phyloP scores from a whole-genome alignment of 2,329 filamentous ascomycete genomes.

The Sphaerulina vaccinii region DNA sequence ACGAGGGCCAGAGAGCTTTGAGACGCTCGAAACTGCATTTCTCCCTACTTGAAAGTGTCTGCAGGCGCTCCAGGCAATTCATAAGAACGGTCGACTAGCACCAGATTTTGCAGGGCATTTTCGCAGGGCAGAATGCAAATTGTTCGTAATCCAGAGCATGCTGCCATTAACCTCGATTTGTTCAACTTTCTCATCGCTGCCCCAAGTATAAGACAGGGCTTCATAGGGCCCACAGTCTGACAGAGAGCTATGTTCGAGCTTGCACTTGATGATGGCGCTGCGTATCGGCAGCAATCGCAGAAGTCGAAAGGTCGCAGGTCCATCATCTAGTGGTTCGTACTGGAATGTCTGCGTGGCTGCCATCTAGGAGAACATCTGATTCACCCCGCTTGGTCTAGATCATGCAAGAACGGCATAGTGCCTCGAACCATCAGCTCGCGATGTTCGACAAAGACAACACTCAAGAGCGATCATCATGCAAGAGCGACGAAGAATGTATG shows the following conservation, averaged over 20 bases:
- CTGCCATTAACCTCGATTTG: not conserved
- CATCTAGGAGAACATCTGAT: no score
- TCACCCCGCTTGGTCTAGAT: no score
- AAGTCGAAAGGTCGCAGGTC: not conserved
- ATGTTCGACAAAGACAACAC: no score
- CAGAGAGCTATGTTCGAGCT: not conserved
- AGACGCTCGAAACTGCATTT: not conserved
- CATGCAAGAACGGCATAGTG: no score
- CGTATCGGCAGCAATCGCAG: not conserved
- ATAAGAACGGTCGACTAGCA: no score
- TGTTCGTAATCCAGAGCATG: slow-evolving; percentile 1
- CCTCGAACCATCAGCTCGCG: no score
- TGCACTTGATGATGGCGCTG: not conserved
- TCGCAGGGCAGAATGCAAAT: slow-evolving; percentile 1
- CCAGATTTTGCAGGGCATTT: no score
- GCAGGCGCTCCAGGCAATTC: no score
- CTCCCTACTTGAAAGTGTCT: not conserved
- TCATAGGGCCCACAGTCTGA: slow-evolving; percentile 2
- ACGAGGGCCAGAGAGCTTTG: not conserved
- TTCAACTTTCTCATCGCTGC: not conserved
- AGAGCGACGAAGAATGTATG: no score
- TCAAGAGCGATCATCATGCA: no score
- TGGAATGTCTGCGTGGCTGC: not conserved
- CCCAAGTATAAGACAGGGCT: slow-evolving; percentile 16
- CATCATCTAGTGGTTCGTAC: not conserved